These are phyloP conservation scores for Entelexis paramagnoliae DNA, from an alignment of 1,139 yeast genomes.

Conservation along the genomic window DNA sequence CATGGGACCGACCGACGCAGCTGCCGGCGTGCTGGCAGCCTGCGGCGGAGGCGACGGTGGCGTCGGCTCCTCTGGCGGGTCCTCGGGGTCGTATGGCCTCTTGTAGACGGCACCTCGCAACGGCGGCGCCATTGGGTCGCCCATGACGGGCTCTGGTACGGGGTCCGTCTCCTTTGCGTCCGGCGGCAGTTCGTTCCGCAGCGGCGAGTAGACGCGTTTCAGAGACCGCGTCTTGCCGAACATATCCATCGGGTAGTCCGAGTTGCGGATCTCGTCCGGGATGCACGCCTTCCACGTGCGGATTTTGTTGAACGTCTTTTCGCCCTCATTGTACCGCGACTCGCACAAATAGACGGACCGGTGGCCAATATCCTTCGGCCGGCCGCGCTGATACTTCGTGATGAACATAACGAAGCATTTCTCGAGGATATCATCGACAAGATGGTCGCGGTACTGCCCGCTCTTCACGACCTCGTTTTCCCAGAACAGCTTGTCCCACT, in stretches of 20 bases:
- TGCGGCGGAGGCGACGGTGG: constrained; percentile 35
- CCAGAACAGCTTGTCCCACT: constrained; percentile 77
- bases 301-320: constrained; percentile 82
- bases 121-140: constrained; percentile 83
- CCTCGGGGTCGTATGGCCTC: constrained; percentile 63
- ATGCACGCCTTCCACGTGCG: constrained; percentile 98
- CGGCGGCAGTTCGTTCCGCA: constrained; percentile 62
- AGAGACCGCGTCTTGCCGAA: constrained; percentile 42
- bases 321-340: constrained; percentile 82
- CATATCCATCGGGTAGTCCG: constrained; percentile 61
- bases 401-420: constrained; percentile 92
- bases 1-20: not conserved
- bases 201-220: constrained; percentile 70
- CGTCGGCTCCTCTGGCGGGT: constrained; percentile 57
- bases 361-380: constrained; percentile 61
- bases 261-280: constrained; percentile 89
- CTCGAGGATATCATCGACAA: constrained; percentile 77
- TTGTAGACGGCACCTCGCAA: constrained; percentile 79
- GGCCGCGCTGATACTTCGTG: constrained; percentile 89
- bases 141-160: constrained; percentile 73
- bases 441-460: constrained; percentile 92
- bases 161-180: constrained; percentile 64
- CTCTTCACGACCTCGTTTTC: constrained; percentile 93
- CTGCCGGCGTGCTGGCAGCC: constrained; percentile 21
- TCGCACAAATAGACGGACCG: constrained; percentile 85